A percentile compares a stretch with the other conserved stretches of the same genome.
These are phyloP conservation scores for Saccharum hybrid DNA, from an alignment of 202 grass and related monocot genomes.

Conservation along the genomic window DNA sequence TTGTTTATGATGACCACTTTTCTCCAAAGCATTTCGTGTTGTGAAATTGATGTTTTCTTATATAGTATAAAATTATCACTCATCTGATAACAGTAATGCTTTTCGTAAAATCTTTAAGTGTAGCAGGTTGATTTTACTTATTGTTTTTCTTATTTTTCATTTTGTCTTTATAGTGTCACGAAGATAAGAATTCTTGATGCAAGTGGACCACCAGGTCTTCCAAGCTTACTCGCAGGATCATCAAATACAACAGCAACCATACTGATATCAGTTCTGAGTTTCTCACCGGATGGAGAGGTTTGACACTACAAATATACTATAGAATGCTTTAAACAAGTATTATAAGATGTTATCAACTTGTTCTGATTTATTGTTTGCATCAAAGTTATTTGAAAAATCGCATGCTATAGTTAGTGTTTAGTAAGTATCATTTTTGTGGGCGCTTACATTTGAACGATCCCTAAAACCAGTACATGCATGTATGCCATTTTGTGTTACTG, in stretches of 20 bases:
- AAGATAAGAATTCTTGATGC: conserved; percentile 99
- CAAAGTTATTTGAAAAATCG: conserved; percentile 2
- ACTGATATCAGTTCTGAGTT: conserved; percentile 88
- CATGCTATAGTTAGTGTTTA: background rate
- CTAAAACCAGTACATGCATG: background rate
- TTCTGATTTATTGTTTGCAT: conserved; percentile 26
- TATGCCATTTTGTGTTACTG: background rate
- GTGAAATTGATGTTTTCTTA: conserved; percentile 5
- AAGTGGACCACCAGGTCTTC: conserved; percentile 89
- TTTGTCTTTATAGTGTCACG: conserved; percentile 66
- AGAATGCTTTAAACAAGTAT: conserved; percentile 32
- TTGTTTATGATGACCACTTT: background rate
- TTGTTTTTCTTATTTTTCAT: conserved; percentile 36
- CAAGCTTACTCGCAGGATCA: conserved; percentile 76
- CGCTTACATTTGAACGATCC: background rate
- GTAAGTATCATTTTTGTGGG: background rate
- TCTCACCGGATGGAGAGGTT: conserved; percentile 94
- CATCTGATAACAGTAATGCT: background rate
- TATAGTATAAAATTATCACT: background rate
- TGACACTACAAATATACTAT: conserved; percentile 34
- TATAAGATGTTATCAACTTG: background rate
- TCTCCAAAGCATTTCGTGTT: background rate
- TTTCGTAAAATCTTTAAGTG: background rate
- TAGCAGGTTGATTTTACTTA: background rate
- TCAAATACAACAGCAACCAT: conserved; percentile 59